phyloP scores from a whole-genome alignment of 148 eudicot species.

The Fagopyrum tataricum region DNA sequence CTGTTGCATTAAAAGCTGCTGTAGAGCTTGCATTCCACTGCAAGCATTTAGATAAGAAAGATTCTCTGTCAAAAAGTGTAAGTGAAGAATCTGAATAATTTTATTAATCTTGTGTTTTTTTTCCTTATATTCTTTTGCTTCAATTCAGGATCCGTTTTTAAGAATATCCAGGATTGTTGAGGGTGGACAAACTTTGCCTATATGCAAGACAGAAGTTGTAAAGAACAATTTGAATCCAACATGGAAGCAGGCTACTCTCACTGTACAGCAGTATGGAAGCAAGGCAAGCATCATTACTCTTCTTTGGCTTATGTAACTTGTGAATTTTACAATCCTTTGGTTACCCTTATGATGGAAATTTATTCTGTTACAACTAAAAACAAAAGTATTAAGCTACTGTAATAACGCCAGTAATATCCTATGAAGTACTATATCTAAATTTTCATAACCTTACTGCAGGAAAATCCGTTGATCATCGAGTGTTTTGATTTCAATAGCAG shows the following conservation, averaged over 20 bases:
- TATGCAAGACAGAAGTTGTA: constrained; percentile 86
- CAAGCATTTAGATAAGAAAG: constrained; percentile 62
- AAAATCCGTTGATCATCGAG: constrained; percentile 73
- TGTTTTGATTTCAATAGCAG: constrained; percentile 80
- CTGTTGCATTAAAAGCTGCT: constrained; percentile 55
- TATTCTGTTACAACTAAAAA: no score
- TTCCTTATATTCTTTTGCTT: background rate
- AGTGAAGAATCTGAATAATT: constrained; percentile 4
- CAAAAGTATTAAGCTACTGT: no score
- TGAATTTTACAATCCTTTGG: background rate
- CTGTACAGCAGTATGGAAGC: constrained; percentile 71
- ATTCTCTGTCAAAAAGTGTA: constrained; percentile 85
- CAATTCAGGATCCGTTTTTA: constrained; percentile 75
- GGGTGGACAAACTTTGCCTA: constrained; percentile 58
- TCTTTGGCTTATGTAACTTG: constrained; percentile 2
- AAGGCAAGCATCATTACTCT: constrained; percentile 45
- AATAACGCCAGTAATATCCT: background rate
- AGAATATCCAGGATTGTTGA: constrained; percentile 77
- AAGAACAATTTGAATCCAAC: constrained; percentile 76
- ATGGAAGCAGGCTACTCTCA: constrained; percentile 76
- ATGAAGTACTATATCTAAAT: background rate
- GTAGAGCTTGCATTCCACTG: constrained; percentile 64
- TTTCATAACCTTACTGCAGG: constrained; percentile 34
- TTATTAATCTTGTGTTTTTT: background rate
- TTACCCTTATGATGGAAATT: no score